Base-by-base conservation (phyloP, 768 basidiomycete species). In the Boletus sp. region DNA sequence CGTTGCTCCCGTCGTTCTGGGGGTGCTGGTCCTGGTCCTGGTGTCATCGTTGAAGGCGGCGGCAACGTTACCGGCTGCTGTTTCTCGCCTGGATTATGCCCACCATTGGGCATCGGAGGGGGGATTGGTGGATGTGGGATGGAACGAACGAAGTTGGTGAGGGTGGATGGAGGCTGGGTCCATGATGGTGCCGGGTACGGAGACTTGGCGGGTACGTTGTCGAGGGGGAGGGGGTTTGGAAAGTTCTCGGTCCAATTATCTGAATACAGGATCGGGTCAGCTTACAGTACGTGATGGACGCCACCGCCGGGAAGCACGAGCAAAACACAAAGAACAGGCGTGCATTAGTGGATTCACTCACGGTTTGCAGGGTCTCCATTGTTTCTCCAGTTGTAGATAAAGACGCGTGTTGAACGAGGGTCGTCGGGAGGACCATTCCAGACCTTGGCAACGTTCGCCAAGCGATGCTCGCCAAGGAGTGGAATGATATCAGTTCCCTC, bases 311-410 rank as follows among this genome's bases (percentile, higher is more conserved):
- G 4, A 34, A 38, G 19, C 11, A 10, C 34, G 14, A 47, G 17
- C 17, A 15, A 27, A 19, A 2, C 8, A 23, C 37, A 32, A 38
- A 14, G 23, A 25, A 17, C 17, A 30, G 29, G 0, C n/a, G 41
- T 6, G n/a, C n/a, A 27, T 21, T 2, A n/a, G 17, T 2, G 15
- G 17, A 14, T 50, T 10, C 14, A 66, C 69, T 56, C 27, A 72
- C 70, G 69, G 33, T 63, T 64, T 34, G 59, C 50, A 32, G 70
- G 70, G 42, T 70, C 68, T 7, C 69, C 70, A 2, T 70, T 64
- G 11, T 63, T 61, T 27, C 50, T 56, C 69, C 65, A 70, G 47
- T 72, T 70, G 38, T 72, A 70, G 23, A 63, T 29, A 38, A 72
- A 70, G 5, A 68, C 57, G 7, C 51, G 47, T 1, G 66, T 69